phyloP scores from a whole-genome alignment of 768 basidiomycete species.

The Kondoa subrosea region DNA sequence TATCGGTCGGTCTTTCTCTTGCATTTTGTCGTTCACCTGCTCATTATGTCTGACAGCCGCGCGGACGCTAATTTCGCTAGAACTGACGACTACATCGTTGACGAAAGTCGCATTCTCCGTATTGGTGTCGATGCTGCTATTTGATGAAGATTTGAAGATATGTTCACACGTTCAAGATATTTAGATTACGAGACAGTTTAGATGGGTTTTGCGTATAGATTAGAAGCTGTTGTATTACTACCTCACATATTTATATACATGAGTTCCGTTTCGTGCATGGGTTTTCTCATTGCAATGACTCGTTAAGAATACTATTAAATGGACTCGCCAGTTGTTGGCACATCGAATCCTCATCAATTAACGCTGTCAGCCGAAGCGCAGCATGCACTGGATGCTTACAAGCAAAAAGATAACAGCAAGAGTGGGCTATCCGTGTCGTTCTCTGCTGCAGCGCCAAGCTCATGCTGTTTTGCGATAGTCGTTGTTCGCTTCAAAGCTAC shows the following conservation, averaged over 20 bases:
- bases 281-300: too few relatives aligned
- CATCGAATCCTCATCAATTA: too few relatives aligned
- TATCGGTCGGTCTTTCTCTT: background rate
- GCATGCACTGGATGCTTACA: conserved; percentile 1
- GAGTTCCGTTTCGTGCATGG: too few relatives aligned
- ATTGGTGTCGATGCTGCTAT: background rate
- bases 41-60: background rate
- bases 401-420: conserved; percentile 59
- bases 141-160: too few relatives aligned
- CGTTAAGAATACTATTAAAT: too few relatives aligned
- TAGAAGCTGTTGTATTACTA: too few relatives aligned
- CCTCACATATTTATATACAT: too few relatives aligned
- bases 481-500: conserved; percentile 95
- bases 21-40: background rate
- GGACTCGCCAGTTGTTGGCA: too few relatives aligned
- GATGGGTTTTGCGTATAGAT: too few relatives aligned
- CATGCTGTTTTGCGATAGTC: conserved; percentile 39
- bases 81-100: background rate
- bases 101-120: background rate
- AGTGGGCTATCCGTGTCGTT: conserved; percentile 35
- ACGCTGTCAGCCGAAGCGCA: background rate
- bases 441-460: too few relatives aligned
- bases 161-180: too few relatives aligned
- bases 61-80: background rate
- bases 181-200: too few relatives aligned